Evolutionary conservation across 1,139 yeast genomes (phyloP).

Genomic region (Magnusiomyces sp.): DNA sequence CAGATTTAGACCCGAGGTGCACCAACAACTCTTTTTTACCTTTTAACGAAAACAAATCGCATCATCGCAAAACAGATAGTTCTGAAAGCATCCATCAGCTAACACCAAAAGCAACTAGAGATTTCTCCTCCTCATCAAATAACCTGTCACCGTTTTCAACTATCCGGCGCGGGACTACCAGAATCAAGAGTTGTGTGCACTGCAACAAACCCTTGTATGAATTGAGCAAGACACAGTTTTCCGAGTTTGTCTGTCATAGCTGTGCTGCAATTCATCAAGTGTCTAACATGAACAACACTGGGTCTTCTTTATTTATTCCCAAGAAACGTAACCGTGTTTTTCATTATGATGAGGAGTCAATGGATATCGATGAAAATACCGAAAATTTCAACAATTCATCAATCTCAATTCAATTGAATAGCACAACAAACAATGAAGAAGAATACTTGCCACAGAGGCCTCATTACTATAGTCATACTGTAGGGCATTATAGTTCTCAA

Average conservation of each 20-base stretch:
- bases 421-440: too few relatives aligned
- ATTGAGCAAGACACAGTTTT: conserved; percentile 5
- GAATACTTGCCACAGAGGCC: too few relatives aligned
- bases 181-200: conserved; percentile 8
- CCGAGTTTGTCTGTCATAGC: conserved; percentile 9
- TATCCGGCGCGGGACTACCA: conserved; percentile 7
- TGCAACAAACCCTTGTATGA: conserved; percentile 8
- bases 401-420: too few relatives aligned
- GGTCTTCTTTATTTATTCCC: background rate
- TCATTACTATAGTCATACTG: too few relatives aligned
- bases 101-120: background rate
- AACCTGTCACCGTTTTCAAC: conserved; percentile 9
- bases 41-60: background rate
- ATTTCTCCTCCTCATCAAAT: conserved; percentile 1
- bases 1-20: background rate
- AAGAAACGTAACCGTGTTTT: background rate
- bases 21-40: background rate
- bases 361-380: background rate
- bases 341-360: background rate
- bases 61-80: background rate
- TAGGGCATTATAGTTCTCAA: too few relatives aligned
- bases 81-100: background rate
- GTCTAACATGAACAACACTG: background rate
- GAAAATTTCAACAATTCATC: background rate
- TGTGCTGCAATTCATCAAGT: conserved; percentile 9